phyloP scores from a whole-genome alignment of 257 asterid genomes.

The Gynochthodes officinalis region DNA sequence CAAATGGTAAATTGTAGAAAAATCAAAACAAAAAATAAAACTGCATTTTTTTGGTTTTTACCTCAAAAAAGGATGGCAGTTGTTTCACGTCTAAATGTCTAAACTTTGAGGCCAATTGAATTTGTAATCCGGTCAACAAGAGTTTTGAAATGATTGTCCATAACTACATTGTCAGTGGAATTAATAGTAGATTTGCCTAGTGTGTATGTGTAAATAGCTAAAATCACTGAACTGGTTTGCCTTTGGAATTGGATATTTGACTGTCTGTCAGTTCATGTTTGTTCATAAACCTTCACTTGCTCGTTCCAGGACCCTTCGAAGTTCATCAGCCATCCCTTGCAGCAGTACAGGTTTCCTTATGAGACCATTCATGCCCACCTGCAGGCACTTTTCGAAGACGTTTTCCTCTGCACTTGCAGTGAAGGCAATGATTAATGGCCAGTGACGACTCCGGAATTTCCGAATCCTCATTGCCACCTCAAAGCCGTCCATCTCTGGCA shows the following conservation, averaged over 20 bases:
- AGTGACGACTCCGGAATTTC: constrained; percentile 37
- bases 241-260: not conserved
- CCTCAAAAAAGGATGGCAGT: too few relatives aligned
- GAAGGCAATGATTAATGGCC: constrained; percentile 45
- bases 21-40: too few relatives aligned
- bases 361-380: constrained; percentile 46
- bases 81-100: too few relatives aligned
- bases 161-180: constrained; percentile 15
- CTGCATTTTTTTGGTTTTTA: too few relatives aligned
- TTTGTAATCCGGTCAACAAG: constrained; percentile 1
- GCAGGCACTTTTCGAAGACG: constrained; percentile 34
- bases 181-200: not conserved
- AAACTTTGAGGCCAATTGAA: not conserved
- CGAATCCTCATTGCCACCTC: constrained; percentile 44
- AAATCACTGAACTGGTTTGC: not conserved
- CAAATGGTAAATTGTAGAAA: too few relatives aligned
- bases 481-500: constrained; percentile 51
- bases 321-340: constrained; percentile 41
- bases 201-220: constrained; percentile 1
- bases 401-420: constrained; percentile 43
- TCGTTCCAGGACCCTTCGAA: constrained; percentile 31
- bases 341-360: constrained; percentile 40
- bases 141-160: not conserved
- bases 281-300: constrained; percentile 29
- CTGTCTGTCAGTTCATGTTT: not conserved